Conservation (phyloP, 2,329 filamentous ascomycete genomes). For the Beauveria sp. region DNA sequence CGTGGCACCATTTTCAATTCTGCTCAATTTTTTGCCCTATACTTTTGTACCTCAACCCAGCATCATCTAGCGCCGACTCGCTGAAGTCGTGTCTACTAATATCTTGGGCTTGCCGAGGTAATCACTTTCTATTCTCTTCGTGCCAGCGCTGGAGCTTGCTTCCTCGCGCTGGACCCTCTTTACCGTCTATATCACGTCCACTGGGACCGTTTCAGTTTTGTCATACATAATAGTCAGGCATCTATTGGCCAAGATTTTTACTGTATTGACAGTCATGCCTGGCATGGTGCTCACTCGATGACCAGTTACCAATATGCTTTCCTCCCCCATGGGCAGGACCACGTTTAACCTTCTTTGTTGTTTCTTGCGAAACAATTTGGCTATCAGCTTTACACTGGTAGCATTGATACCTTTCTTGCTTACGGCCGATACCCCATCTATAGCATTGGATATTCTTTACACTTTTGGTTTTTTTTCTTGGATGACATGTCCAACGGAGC, state of each 20-base stretch:
- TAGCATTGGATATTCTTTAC: constrained; percentile 3
- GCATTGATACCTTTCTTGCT: constrained; percentile 20
- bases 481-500: constrained; percentile 3
- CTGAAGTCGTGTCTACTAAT: not conserved
- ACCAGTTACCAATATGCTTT: not conserved
- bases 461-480: constrained; percentile 3
- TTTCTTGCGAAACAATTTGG: constrained; percentile 3
- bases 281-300: not conserved
- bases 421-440: constrained; percentile 22
- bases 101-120: not conserved
- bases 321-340: not conserved
- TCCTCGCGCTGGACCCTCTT: not conserved
- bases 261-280: constrained; percentile 17
- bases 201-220: not conserved
- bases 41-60: constrained; percentile 10
- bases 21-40: constrained; percentile 15
- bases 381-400: constrained; percentile 1
- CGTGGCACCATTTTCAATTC: constrained; percentile 1
- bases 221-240: constrained; percentile 20
- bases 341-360: not conserved
- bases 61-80: not conserved
- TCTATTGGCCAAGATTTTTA: constrained; percentile 28
- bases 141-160: not conserved
- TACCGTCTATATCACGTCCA: not conserved
- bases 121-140: not conserved